Evolutionary conservation across 345 rosid genomes (phyloP), one percentile per base, ranked within the genome.

Genomic region (Hypericum androsaemum): DNA sequence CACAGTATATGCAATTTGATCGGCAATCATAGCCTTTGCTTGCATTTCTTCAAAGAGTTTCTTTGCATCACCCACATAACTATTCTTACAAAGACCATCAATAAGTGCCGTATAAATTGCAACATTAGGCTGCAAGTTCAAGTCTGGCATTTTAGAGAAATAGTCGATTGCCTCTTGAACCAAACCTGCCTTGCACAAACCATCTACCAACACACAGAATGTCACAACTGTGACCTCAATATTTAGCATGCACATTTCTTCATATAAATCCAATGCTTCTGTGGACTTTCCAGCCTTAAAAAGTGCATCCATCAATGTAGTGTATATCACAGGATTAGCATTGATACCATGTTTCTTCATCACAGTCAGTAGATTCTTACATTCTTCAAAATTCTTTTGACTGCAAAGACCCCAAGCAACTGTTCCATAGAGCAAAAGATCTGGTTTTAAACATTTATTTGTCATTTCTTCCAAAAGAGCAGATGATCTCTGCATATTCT

Each of bases 11-110:
- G 74, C 82, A 17, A 50, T 53, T 65, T 47, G 74, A 69, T 84
- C 89, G 10, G 80, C 82, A 72, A 64, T 37, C 59, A 77, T 47
- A 49, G 67, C 62, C 53, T 67, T 71, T 28, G 59, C 64, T 41
- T 53, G 68, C 81, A 81, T 81, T 65, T 80, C 71, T 41, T 66
- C 59, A 41, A 75, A 81, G 45, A 75, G 62, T 46, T 63, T 55
- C 63, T 74, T 77, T 7, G 80, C 89, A 7, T 63, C 80, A 60
- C 72, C 79, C 9, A 77, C 54, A 59, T 64, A 66, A 65, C 74
- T 76, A 48, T 64, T 74, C 73, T 81, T 84, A 74, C 84, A 79
- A 28, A 84, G 80, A 55, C 84, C 89, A 51, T 84, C 94, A 63
- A 84, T 71, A 64, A 84, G 50, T 15, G 83, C 78, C 41, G 89